A percentile compares a stretch with the other conserved stretches of the same genome.
Conservation (phyloP, 2,329 filamentous ascomycete species). For the Microdochium bolleyi region DNA sequence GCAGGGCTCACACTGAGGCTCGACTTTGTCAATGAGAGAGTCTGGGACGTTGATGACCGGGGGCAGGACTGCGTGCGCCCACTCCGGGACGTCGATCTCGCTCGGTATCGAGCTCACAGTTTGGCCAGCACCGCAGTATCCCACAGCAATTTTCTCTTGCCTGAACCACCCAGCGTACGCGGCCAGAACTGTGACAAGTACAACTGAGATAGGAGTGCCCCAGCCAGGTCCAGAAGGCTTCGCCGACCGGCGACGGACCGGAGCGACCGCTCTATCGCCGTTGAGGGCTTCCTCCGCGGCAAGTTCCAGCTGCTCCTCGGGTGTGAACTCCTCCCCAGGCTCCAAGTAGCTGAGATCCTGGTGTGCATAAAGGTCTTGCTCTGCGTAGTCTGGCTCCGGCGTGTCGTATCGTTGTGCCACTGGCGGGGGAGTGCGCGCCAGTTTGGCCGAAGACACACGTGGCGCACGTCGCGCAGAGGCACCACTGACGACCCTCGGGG, state of each 20-base stretch:
- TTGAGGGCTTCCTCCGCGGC: slow-evolving; percentile 57
- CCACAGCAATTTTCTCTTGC: slow-evolving; percentile 92
- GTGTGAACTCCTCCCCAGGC: slow-evolving; percentile 86
- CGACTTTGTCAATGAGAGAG: slow-evolving; percentile 59
- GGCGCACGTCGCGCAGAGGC: slow-evolving; percentile 26
- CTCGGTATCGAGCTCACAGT: slow-evolving; percentile 44
- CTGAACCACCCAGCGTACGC: slow-evolving; percentile 78
- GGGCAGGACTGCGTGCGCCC: slow-evolving; percentile 27
- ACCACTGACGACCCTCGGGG: slow-evolving; percentile 26
- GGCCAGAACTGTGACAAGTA: slow-evolving; percentile 61
- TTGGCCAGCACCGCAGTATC: slow-evolving; percentile 83
- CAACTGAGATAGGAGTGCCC: slow-evolving; percentile 60
- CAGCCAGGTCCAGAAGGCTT: slow-evolving; percentile 32
- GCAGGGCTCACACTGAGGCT: slow-evolving; percentile 82
- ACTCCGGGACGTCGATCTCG: slow-evolving; percentile 32
- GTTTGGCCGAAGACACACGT: slow-evolving; percentile 14
- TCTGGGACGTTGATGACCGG: slow-evolving; percentile 62
- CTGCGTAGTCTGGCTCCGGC: slow-evolving; percentile 24
- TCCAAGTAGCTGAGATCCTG: slow-evolving; percentile 41
- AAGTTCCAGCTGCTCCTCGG: slow-evolving; percentile 78
- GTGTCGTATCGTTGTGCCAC: slow-evolving; percentile 9
- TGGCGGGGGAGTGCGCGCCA: not conserved
- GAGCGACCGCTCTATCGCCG: slow-evolving; percentile 37
- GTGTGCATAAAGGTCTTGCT: slow-evolving; percentile 28
- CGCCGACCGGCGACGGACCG: slow-evolving; percentile 20